phyloP scores from a whole-genome alignment of 495 filamentous ascomycete genomes.

The Neurospora sp. region DNA sequence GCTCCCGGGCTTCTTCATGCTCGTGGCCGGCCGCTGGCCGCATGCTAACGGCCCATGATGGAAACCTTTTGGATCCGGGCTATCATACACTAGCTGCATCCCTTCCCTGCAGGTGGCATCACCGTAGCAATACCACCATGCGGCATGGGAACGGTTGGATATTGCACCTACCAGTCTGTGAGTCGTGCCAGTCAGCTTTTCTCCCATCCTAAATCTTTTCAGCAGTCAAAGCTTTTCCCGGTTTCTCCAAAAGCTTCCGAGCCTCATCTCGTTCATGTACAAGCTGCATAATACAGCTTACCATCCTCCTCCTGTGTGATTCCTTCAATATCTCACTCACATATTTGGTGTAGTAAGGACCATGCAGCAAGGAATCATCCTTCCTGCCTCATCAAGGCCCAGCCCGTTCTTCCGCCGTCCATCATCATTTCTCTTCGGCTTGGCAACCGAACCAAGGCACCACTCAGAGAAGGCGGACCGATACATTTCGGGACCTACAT shows the following conservation, averaged over 20 bases:
- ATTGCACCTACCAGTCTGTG: background rate
- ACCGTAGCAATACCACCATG: background rate
- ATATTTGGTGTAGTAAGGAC: background rate
- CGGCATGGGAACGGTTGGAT: background rate
- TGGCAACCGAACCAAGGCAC: background rate
- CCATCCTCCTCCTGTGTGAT: background rate
- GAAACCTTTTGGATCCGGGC: no score
- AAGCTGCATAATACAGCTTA: background rate
- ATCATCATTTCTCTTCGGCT: background rate
- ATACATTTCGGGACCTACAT: background rate
- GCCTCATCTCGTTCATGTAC: background rate
- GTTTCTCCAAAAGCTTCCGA: background rate
- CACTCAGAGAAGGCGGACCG: background rate
- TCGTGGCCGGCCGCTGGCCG: background rate
- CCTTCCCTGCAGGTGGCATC: background rate
- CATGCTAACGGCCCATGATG: background rate
- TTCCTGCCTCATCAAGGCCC: background rate
- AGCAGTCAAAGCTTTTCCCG: background rate
- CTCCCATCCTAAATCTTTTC: background rate
- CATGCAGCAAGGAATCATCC: background rate
- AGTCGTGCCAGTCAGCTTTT: background rate
- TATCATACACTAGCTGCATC: no score
- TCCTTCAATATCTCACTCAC: background rate
- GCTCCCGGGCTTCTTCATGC: background rate
- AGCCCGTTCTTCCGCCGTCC: background rate